Percentiles rank a stretch among this genome's conserved stretches.
phyloP scores from a whole-genome alignment of 257 asterid genomes.

The Solanum sejunctum region DNA sequence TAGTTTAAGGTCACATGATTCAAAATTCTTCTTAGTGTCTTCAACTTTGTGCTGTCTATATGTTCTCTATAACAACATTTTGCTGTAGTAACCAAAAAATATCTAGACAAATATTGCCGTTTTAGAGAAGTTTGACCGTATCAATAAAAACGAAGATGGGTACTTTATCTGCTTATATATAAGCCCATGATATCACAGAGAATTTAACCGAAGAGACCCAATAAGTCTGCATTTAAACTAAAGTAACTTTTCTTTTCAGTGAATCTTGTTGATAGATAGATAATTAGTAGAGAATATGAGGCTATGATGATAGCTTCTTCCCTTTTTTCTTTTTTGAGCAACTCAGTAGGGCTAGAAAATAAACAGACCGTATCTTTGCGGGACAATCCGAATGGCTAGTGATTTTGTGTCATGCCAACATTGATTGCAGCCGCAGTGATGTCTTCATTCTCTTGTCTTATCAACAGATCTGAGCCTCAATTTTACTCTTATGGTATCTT shows the following conservation, averaged over 20 bases:
- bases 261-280: not conserved
- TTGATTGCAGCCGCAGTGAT: constrained; percentile 1
- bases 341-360: not conserved
- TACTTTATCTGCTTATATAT: no score
- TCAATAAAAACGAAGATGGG: no score
- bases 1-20: no score
- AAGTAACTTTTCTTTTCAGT: not conserved
- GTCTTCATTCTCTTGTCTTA: not conserved
- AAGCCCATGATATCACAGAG: no score
- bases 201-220: not conserved
- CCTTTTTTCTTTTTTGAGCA: not conserved
- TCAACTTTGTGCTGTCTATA: no score
- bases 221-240: not conserved
- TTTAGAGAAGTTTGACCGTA: no score
- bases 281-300: not conserved
- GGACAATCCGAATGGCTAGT: constrained; percentile 1
- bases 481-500: not conserved
- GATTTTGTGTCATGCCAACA: not conserved
- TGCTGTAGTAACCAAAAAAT: no score
- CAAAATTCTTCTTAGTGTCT: no score
- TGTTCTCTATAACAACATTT: no score
- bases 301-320: not conserved
- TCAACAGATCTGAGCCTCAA: not conserved
- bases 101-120: no score
- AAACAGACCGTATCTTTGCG: constrained; percentile 13